These are phyloP conservation scores for Blastobotrys serpentis DNA, from an alignment of 1,139 yeast genomes.

Conservation along the genomic window DNA sequence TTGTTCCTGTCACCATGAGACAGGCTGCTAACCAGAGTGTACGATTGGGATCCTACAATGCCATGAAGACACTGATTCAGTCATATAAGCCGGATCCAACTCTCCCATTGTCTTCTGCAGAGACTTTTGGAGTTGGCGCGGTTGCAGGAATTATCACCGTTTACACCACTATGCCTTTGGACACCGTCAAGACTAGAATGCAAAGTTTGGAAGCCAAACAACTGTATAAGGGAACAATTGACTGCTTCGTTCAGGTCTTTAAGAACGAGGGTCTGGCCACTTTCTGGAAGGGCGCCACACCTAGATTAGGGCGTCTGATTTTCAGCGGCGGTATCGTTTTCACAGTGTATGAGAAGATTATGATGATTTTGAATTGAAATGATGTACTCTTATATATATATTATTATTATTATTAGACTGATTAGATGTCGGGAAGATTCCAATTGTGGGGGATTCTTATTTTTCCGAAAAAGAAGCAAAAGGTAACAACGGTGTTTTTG, in stretches of 20 bases:
- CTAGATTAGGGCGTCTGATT: constrained; percentile 86
- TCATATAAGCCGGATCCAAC: constrained; percentile 49
- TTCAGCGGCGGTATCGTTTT: constrained; percentile 95
- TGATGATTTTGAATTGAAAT: constrained; percentile 51
- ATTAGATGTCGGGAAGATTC: too few species aligned
- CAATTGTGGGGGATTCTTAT: too few species aligned
- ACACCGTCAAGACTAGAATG: constrained; percentile 97
- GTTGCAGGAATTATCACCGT: constrained; percentile 93
- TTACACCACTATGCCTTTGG: constrained; percentile 96
- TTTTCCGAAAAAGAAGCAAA: too few species aligned
- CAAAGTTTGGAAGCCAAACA: constrained; percentile 83
- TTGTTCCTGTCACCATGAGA: constrained; percentile 88
- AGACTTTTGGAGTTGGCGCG: constrained; percentile 89
- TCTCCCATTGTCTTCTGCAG: constrained; percentile 71
- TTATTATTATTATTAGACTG: too few species aligned
- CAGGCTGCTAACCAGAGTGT: constrained; percentile 97
- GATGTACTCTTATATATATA: not conserved
- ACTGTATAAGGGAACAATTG: constrained; percentile 67
- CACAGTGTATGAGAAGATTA: constrained; percentile 88
- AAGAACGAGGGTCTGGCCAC: constrained; percentile 88
- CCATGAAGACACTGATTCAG: constrained; percentile 79
- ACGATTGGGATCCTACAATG: constrained; percentile 87
- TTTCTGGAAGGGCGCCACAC: constrained; percentile 98
- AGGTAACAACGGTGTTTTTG: too few species aligned
- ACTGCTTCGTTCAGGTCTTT: constrained; percentile 79